phyloP scores from a whole-genome alignment of 163 green algal species.

The Chloromonas sp. region DNA sequence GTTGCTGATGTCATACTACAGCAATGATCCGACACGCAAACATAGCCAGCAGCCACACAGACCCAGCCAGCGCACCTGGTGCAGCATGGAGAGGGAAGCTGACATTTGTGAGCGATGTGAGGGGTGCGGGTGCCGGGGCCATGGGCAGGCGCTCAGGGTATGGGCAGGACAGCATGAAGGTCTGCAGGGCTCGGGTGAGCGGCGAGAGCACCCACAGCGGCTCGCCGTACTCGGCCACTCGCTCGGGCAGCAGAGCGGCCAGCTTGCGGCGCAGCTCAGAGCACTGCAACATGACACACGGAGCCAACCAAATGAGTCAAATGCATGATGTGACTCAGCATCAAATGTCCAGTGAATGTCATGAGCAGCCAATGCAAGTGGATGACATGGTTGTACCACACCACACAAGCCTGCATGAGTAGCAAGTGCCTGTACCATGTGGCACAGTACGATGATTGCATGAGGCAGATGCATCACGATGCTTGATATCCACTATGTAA shows the following conservation, averaged over 20 bases:
- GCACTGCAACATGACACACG: conserved; percentile 10
- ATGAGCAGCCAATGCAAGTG: neutral
- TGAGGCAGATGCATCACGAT: no score
- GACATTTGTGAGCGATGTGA: no score
- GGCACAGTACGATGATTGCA: no score
- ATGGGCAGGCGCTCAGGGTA: conserved; percentile 4
- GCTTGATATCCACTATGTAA: neutral
- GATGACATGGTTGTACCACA: neutral
- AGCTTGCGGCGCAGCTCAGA: conserved; percentile 19
- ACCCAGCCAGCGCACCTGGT: no score
- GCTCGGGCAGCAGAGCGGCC: conserved; percentile 23
- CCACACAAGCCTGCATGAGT: no score
- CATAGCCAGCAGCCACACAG: no score
- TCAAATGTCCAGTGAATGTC: neutral
- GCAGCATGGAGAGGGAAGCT: no score
- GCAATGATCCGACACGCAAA: no score
- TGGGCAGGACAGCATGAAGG: conserved; percentile 46
- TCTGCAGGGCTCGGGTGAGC: conserved; percentile 62
- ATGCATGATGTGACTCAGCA: no score
- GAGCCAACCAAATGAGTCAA: neutral
- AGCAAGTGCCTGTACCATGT: no score
- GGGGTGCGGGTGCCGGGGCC: neutral
- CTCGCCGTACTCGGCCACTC: conserved; percentile 14
- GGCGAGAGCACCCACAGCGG: conserved; percentile 60
- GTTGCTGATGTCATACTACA: no score